Base-by-base conservation (phyloP, 2,329 filamentous ascomycete genomes). In the Laburnicola sp. region DNA sequence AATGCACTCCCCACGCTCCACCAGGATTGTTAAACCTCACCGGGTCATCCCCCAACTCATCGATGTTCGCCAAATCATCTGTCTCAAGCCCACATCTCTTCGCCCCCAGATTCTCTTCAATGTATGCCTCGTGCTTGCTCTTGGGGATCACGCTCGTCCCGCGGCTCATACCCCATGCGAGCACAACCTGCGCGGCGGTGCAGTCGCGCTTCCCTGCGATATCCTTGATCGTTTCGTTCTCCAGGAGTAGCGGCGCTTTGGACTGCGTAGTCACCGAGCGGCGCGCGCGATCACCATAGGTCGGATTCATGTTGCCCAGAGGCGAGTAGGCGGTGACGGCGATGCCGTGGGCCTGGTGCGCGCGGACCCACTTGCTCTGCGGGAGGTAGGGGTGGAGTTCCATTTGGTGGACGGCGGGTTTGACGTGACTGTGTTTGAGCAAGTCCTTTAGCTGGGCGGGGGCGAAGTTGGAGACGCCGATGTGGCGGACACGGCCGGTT, bases 101-200 rank as follows among this genome's bases (percentile, higher is more conserved):
- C 10, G 65, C 62, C 1, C 63, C 70, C 5, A 77, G 66, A 53
- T 82, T 81, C 62, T 81, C 75, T 16, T 63, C 49, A 23, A 81
- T 76, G 31, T 75, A 62, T 35, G 68, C 57, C 44, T 72, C 69
- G 51, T 78, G 75, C 3, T 71, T 71, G 22, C 48, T 56, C 44
- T 60, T 60, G 7, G 57, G 57, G 31, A 60, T 60, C 2, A 59
- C 56, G 34, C 48, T 52, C 28, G 43, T 42, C 3, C 54, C 56
- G 22, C 51, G 38, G 81, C 94, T 89, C 7, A 89, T 94, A 34
- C 89, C 84, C 91, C 91, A 96, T 66, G 89, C 82, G 62, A 96
- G 81, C 54, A 96, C 80, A 31, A 95, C 80, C 80, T 95, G 89
- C 10, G 88, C 86, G 8, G 88, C 81, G 10, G 84, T 83, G 27